phyloP scores from a whole-genome alignment of 371 early-diverging fungal genomes.

The Edhazardia aedis region DNA sequence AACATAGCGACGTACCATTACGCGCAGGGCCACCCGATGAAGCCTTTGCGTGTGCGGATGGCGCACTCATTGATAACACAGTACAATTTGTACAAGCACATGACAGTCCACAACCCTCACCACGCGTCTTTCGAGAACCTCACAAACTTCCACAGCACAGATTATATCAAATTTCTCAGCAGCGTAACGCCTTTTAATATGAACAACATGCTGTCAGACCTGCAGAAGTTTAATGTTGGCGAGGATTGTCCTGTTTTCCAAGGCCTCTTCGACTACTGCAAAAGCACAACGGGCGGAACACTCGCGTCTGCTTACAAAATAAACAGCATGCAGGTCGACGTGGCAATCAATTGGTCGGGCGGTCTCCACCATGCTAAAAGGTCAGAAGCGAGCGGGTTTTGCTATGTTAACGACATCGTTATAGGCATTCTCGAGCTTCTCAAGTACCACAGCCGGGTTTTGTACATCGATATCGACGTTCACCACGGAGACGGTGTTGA shows the following conservation, averaged over 20 bases:
- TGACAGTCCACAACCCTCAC: conserved; percentile 50
- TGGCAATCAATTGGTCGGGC: conserved; percentile 91
- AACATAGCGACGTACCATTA: conserved; percentile 43
- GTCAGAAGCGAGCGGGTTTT: conserved; percentile 80
- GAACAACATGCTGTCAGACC: conserved; percentile 56
- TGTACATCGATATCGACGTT: conserved; percentile 94
- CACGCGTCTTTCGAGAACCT: conserved; percentile 73
- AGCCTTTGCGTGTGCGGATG: conserved; percentile 44
- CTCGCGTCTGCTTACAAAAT: conserved; percentile 58
- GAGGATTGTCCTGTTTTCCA: conserved; percentile 56
- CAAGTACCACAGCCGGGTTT: conserved; percentile 67
- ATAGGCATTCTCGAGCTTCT: conserved; percentile 77
- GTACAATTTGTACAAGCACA: conserved; percentile 40
- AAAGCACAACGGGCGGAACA: conserved; percentile 31
- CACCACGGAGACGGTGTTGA: conserved; percentile 96
- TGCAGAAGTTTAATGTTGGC: conserved; percentile 54
- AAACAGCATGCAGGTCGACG: conserved; percentile 65
- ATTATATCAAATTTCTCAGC: conserved; percentile 85
- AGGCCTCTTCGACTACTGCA: conserved; percentile 48
- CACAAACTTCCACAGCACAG: conserved; percentile 90
- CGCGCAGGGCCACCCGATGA: conserved; percentile 46
- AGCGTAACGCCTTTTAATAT: conserved; percentile 73
- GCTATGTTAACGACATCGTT: conserved; percentile 96
- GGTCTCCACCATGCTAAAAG: conserved; percentile 94
- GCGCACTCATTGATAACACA: conserved; percentile 44